Conservation (phyloP, 2,329 filamentous ascomycete species). For the Periconia macrospinosa region DNA sequence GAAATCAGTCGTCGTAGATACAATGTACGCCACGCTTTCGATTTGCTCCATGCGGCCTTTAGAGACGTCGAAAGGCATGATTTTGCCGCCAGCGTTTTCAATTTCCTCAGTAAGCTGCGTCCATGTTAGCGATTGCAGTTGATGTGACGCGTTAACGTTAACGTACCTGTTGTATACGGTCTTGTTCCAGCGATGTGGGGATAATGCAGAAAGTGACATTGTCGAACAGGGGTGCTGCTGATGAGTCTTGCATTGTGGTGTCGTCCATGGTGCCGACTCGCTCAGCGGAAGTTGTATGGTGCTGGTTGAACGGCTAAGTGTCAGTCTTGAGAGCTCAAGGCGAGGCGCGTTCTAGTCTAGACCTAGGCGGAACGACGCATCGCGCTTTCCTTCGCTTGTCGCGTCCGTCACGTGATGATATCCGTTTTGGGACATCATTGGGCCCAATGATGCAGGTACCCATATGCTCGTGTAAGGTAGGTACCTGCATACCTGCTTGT, state of each 20-base stretch:
- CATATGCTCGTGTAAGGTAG: too few relatives aligned
- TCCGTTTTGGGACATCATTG: too few relatives aligned
- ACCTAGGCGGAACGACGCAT: not conserved
- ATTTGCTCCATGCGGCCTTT: conserved; percentile 46
- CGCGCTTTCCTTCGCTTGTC: not conserved
- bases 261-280: conserved; percentile 32
- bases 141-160: conserved; percentile 18
- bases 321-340: not conserved
- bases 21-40: conserved; percentile 62
- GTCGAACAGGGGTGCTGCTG: conserved; percentile 41
- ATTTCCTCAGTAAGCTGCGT: conserved; percentile 51
- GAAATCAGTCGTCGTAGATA: conserved; percentile 84
- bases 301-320: not conserved
- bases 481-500: too few relatives aligned
- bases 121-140: conserved; percentile 18
- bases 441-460: too few relatives aligned
- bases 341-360: not conserved
- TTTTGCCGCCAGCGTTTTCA: conserved; percentile 52
- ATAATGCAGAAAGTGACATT: conserved; percentile 48
- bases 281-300: not conserved
- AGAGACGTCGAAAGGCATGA: conserved; percentile 43
- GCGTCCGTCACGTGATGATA: too few relatives aligned
- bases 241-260: conserved; percentile 30
- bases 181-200: conserved; percentile 41
- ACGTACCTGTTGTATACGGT: conserved; percentile 29